Conservation (phyloP, 352 stramenopile genomes). For the Globisporangium nagaii region DNA sequence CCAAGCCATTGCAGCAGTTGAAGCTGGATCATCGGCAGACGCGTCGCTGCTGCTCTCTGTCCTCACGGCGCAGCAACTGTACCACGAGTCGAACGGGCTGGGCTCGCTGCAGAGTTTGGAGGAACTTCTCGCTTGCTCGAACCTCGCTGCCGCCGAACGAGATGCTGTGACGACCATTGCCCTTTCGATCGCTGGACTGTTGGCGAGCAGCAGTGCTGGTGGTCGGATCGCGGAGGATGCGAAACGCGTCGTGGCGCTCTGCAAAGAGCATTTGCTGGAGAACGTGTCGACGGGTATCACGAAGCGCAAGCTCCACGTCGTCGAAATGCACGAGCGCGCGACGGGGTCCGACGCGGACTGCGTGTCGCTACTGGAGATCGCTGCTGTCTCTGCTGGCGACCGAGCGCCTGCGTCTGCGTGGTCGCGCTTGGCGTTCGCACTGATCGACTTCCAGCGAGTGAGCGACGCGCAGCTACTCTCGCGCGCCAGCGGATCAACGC, state of each 20-base stretch:
- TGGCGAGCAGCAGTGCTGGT: conserved; percentile 3
- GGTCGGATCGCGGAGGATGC: conserved; percentile 7
- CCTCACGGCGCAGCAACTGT: conserved; percentile 7
- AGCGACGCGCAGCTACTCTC: neutral
- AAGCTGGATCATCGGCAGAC: neutral
- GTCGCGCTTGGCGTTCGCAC: conserved; percentile 24
- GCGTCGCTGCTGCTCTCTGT: neutral
- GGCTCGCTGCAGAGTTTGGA: neutral
- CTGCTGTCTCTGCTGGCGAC: conserved; percentile 15
- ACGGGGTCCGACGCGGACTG: conserved; percentile 14
- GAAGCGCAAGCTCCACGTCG: conserved; percentile 16
- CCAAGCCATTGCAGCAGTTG: conserved; percentile 4
- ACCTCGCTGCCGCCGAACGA: conserved; percentile 8
- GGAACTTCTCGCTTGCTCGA: conserved; percentile 1
- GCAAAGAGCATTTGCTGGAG: conserved; percentile 26
- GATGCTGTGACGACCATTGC: conserved; percentile 23
- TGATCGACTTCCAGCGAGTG: conserved; percentile 29
- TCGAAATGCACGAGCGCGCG: conserved; percentile 38
- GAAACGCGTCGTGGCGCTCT: conserved; percentile 10
- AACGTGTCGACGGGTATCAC: neutral
- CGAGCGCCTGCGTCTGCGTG: conserved; percentile 13
- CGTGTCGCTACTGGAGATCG: conserved; percentile 20
- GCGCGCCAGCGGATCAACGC: neutral
- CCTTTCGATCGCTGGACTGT: conserved; percentile 30
- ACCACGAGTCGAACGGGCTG: conserved; percentile 1